These are phyloP conservation scores for Akanthomyces dipterigenus DNA, from an alignment of 2,329 filamentous ascomycete genomes.

Conservation along the genomic window DNA sequence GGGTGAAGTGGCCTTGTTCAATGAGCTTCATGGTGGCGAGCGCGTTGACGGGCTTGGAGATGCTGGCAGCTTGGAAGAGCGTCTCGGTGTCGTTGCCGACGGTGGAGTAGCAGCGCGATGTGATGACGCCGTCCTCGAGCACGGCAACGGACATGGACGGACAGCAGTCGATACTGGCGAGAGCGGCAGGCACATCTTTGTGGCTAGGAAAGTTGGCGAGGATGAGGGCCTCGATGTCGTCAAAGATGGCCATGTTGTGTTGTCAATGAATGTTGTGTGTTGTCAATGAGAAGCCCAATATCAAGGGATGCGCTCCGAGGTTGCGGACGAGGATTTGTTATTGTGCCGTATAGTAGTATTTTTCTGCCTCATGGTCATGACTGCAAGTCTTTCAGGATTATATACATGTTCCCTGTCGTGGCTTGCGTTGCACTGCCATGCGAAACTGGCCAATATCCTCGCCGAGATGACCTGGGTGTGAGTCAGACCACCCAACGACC, in stretches of 20 bases:
- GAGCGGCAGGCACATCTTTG: neutral
- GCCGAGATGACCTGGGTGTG: neutral
- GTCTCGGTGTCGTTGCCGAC: constrained; percentile 13
- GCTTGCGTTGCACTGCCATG: no score
- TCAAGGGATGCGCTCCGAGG: no score
- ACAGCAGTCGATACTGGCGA: constrained; percentile 13
- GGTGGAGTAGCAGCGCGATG: constrained; percentile 15
- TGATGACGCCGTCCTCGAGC: constrained; percentile 14
- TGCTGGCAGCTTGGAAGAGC: constrained; percentile 17
- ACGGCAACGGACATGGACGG: constrained; percentile 15
- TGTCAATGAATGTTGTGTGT: no score
- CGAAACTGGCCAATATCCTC: no score
- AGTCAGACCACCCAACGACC: neutral
- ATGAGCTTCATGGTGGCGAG: constrained; percentile 14
- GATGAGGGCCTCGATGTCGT: neutral
- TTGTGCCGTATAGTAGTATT: no score
- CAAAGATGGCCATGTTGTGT: neutral
- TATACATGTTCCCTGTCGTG: no score
- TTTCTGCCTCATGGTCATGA: no score
- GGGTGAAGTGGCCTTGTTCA: constrained; percentile 13
- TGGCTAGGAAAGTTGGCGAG: neutral
- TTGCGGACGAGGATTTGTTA: no score
- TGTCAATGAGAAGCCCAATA: no score
- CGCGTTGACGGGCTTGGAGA: constrained; percentile 15
- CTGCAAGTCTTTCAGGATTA: no score